These are phyloP conservation scores for Puccinia triticina DNA, from an alignment of 1,284 basidiomycete species.

Conservation along the genomic window DNA sequence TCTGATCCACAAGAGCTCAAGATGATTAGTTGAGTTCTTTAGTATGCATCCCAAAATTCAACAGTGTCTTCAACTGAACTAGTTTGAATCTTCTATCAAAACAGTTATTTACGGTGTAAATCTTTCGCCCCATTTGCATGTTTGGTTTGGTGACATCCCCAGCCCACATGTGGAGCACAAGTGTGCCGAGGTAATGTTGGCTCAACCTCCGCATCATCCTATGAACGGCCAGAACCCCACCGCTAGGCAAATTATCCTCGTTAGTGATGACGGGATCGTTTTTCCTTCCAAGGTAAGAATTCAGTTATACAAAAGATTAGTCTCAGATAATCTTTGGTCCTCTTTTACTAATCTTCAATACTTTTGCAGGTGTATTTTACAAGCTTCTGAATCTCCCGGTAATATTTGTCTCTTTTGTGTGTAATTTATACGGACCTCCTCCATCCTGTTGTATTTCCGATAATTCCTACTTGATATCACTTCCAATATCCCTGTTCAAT, in stretches of 20 bases:
- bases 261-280: constrained; percentile 84
- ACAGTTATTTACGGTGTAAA: constrained; percentile 83
- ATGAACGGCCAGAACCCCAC: constrained; percentile 49
- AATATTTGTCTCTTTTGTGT: not conserved
- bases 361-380: constrained; percentile 25
- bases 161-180: constrained; percentile 83
- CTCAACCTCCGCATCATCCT: constrained; percentile 57
- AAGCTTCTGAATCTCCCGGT: constrained; percentile 8
- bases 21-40: constrained; percentile 72
- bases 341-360: not conserved
- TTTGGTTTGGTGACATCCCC: constrained; percentile 86
- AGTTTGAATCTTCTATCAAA: constrained; percentile 66
- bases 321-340: not conserved
- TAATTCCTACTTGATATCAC: not conserved
- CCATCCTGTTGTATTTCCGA: not conserved
- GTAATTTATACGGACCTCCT: not conserved
- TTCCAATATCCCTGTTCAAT: too few species aligned
- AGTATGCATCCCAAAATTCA: constrained; percentile 65
- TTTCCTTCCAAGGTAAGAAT: constrained; percentile 75
- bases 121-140: constrained; percentile 74
- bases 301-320: not conserved
- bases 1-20: constrained; percentile 76
- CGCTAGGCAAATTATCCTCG: constrained; percentile 74
- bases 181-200: constrained; percentile 74
- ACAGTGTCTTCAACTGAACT: constrained; percentile 23